Conservation (phyloP, 164 flowering plant genomes). For the Annona cherimola region DNA sequence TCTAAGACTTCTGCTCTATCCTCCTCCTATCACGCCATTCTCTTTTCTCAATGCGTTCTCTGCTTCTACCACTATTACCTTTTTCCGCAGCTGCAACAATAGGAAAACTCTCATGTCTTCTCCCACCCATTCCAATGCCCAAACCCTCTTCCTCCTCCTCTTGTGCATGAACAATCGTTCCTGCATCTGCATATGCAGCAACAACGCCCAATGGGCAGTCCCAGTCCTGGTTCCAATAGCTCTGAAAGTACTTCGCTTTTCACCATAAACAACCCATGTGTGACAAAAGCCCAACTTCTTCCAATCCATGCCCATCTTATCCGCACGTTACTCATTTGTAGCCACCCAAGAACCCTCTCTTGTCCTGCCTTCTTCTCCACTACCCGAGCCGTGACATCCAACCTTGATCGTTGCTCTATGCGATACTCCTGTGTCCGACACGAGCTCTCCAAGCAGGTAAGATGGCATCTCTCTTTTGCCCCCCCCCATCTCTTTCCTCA, state of each 20-base stretch:
- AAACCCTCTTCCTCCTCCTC: too few relatives aligned
- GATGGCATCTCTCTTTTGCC: too few relatives aligned
- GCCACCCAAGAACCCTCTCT: constrained; percentile 19
- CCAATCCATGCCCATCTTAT: constrained; percentile 65
- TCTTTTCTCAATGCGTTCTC: not conserved
- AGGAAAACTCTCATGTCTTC: not conserved
- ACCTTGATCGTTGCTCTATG: too few relatives aligned
- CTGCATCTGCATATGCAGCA: not conserved
- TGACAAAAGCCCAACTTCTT: constrained; percentile 35
- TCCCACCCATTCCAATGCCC: too few relatives aligned
- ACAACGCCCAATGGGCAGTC: not conserved
- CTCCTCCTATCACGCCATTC: not conserved
- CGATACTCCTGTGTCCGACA: too few relatives aligned
- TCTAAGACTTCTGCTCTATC: not conserved
- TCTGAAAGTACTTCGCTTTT: not conserved
- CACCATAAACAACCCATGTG: constrained; percentile 35
- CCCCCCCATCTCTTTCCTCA: too few relatives aligned
- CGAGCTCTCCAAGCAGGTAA: too few relatives aligned
- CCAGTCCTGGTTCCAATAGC: not conserved
- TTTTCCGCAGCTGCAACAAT: not conserved
- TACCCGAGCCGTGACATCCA: constrained; percentile 13
- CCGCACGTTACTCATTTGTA: constrained; percentile 33
- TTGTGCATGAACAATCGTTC: not conserved
- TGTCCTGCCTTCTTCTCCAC: constrained; percentile 37
- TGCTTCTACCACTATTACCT: not conserved